Evolutionary conservation across 768 basidiomycete species (phyloP).

Genomic region (Favolaschia claudopus): DNA sequence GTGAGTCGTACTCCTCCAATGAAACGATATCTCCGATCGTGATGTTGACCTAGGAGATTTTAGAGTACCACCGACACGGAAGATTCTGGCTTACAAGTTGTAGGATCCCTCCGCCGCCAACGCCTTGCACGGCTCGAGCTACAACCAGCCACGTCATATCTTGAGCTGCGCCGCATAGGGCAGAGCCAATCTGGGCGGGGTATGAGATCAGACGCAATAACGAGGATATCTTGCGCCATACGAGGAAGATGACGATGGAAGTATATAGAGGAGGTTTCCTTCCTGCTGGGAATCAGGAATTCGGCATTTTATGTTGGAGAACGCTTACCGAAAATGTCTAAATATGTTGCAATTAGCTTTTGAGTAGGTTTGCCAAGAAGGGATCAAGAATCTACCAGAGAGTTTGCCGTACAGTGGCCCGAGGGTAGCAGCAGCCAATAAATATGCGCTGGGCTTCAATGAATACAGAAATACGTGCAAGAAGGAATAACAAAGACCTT

Average conservation of each 20-base stretch:
- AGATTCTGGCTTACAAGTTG: slow-evolving; percentile 57
- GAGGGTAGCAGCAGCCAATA: slow-evolving; percentile 71
- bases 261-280: slow-evolving; percentile 77
- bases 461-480: neutral
- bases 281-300: slow-evolving; percentile 38
- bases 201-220: neutral
- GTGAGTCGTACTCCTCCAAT: slow-evolving; percentile 66
- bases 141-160: slow-evolving; percentile 80
- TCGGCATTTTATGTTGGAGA: neutral
- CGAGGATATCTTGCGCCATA: slow-evolving; percentile 35
- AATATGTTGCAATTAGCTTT: slow-evolving; percentile 34
- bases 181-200: slow-evolving; percentile 68
- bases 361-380: neutral
- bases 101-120: slow-evolving; percentile 83
- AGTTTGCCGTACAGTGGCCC: slow-evolving; percentile 82
- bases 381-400: slow-evolving; percentile 60
- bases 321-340: slow-evolving; percentile 24
- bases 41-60: slow-evolving; percentile 59
- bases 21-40: slow-evolving; percentile 86
- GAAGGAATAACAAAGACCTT: slow-evolving; percentile 47
- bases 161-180: slow-evolving; percentile 83
- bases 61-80: neutral
- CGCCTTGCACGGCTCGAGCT: slow-evolving; percentile 80
- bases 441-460: slow-evolving; percentile 64
- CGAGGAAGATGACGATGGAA: slow-evolving; percentile 73